Conservation (phyloP, 2,329 filamentous ascomycete species). For the Fusarium piperis region DNA sequence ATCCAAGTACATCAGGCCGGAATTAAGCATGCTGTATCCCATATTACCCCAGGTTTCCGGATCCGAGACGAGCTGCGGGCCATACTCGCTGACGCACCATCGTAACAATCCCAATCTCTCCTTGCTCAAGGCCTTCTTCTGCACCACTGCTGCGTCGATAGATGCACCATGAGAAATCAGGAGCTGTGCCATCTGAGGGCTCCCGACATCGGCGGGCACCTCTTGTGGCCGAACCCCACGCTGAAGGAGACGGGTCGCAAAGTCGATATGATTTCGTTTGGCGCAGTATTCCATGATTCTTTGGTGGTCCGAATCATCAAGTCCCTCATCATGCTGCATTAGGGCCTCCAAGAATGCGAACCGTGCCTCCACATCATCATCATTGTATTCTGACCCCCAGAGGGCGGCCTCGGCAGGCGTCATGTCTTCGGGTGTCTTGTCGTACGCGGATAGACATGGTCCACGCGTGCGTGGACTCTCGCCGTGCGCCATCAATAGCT, state of each 20-base stretch:
- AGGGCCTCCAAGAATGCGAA: background rate
- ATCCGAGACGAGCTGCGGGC: background rate
- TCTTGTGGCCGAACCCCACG: background rate
- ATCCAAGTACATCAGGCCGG: rapidly evolving
- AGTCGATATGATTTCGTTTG: background rate
- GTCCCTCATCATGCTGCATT: background rate
- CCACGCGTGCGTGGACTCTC: background rate
- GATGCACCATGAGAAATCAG: background rate
- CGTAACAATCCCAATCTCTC: background rate
- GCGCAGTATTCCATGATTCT: background rate
- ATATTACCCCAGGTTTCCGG: background rate
- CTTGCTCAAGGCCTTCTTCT: background rate
- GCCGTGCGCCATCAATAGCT: background rate
- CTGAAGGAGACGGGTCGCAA: background rate
- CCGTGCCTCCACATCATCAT: background rate
- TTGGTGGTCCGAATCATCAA: background rate
- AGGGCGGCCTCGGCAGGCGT: conserved; percentile 8
- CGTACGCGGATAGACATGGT: background rate
- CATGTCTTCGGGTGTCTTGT: rapidly evolving
- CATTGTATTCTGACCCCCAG: background rate
- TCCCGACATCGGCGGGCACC: background rate
- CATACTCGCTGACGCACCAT: conserved; percentile 17
- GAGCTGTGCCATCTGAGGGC: background rate
- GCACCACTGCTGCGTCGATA: background rate
- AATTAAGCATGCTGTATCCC: background rate